A percentile compares a stretch with the other conserved stretches of the same genome.
Conservation (phyloP, 225 moss, liverwort and hornwort species). For the Sphagnum contortum region DNA sequence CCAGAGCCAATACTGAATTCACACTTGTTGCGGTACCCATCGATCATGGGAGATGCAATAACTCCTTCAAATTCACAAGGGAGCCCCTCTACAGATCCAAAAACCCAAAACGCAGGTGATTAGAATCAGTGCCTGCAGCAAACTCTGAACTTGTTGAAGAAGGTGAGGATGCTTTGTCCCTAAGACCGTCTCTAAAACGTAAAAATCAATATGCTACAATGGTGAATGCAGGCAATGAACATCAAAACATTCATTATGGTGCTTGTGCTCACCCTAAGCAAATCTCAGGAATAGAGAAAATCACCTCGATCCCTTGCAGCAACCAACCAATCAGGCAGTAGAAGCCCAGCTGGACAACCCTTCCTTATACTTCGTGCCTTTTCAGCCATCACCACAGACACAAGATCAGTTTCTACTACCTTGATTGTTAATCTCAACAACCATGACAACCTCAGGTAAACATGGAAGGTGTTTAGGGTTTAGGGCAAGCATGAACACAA, state of each 20-base stretch:
- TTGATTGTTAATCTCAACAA: not conserved
- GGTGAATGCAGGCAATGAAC: too few relatives aligned
- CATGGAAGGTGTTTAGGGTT: too few relatives aligned
- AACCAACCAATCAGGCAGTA: slow-evolving; percentile 86
- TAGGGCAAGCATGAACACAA: too few relatives aligned
- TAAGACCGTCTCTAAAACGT: too few relatives aligned
- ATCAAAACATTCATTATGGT: too few relatives aligned
- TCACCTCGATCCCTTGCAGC: slow-evolving; percentile 81
- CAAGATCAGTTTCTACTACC: not conserved
- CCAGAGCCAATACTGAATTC: slow-evolving; percentile 90
- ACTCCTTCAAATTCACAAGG: slow-evolving; percentile 86
- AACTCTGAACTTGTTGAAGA: too few relatives aligned
- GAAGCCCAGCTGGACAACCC: slow-evolving; percentile 64
- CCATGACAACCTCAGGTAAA: not conserved
- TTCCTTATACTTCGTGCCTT: slow-evolving; percentile 89
- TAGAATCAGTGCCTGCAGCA: too few relatives aligned
- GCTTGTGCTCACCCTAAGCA: too few relatives aligned
- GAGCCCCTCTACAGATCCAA: slow-evolving; percentile 57
- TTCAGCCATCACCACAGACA: not conserved
- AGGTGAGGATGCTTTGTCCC: too few relatives aligned
- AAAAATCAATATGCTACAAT: too few relatives aligned
- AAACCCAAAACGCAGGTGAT: not conserved
- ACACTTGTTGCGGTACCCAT: slow-evolving; percentile 98
- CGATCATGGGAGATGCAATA: slow-evolving; percentile 81
- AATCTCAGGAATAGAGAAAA: not conserved